A percentile compares a stretch with the other conserved stretches of the same genome.
These are phyloP conservation scores for Verticillium tricorpus DNA, from an alignment of 2,329 filamentous ascomycete species.

Conservation along the genomic window DNA sequence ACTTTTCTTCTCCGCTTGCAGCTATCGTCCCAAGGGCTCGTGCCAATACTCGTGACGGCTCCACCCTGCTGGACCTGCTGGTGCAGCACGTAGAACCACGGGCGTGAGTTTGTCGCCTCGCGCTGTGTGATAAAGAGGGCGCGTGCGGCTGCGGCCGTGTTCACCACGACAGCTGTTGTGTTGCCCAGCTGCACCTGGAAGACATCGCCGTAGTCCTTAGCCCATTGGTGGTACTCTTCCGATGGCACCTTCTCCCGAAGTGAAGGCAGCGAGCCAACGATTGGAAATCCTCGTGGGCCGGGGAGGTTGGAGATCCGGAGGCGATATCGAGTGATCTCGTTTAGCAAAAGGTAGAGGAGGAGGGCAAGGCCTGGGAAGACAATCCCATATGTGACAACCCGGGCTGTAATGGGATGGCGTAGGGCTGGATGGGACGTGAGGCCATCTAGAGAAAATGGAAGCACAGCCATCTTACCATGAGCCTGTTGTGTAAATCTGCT, in stretches of 20 bases:
- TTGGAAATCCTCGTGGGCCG: conserved; percentile 9
- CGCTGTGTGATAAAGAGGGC: conserved; percentile 63
- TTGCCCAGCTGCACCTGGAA: conserved; percentile 29
- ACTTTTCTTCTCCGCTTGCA: conserved; percentile 63
- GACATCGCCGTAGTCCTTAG: conserved; percentile 21
- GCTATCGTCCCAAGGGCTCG: conserved; percentile 64
- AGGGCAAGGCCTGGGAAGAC: background rate
- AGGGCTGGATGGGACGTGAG: background rate
- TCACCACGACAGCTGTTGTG: conserved; percentile 61
- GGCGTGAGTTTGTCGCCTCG: conserved; percentile 60
- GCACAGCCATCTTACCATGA: too few species aligned
- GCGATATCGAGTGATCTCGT: conserved; percentile 6
- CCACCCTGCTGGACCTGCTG: conserved; percentile 48
- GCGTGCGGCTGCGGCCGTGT: conserved; percentile 60
- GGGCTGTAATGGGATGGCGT: background rate
- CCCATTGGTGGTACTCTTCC: conserved; percentile 23
- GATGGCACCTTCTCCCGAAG: conserved; percentile 7
- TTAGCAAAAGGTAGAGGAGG: background rate
- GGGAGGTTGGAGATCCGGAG: conserved; percentile 7
- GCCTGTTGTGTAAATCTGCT: too few species aligned
- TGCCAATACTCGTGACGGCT: conserved; percentile 46
- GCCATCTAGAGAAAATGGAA: background rate
- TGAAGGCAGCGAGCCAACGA: conserved; percentile 9
- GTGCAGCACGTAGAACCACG: conserved; percentile 59
- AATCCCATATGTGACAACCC: too few species aligned